A percentile compares a stretch with the other conserved stretches of the same genome.
Conservation (phyloP, 192 early-diverging fungal genomes). For the Coemansia sp. region DNA sequence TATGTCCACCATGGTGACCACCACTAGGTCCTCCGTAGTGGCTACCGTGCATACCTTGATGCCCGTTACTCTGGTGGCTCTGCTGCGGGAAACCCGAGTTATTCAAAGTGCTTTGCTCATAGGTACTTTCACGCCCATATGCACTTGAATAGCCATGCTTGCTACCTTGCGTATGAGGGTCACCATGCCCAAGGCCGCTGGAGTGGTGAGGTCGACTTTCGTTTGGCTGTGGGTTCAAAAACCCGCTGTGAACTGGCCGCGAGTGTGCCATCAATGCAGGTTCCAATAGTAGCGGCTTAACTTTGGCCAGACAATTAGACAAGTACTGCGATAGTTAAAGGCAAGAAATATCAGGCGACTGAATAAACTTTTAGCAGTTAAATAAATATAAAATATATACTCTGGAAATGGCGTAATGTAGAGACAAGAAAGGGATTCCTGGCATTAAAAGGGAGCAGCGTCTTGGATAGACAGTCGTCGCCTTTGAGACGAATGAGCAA, state of each 20-base stretch:
- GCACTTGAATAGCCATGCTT: slow-evolving; percentile 1
- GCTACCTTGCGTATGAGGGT: neutral
- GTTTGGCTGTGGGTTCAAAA: slow-evolving; percentile 10
- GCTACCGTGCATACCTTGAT: slow-evolving; percentile 4
- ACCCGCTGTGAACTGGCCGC: slow-evolving; percentile 11
- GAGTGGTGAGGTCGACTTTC: slow-evolving; percentile 8
- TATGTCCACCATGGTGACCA: slow-evolving; percentile 1
- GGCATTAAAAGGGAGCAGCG: neutral
- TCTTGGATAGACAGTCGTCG: neutral
- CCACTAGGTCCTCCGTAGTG: slow-evolving; percentile 7
- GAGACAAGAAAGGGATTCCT: neutral
- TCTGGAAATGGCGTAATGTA: neutral
- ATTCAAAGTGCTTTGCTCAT: neutral
- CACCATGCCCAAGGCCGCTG: neutral
- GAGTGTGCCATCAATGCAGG: slow-evolving; percentile 4
- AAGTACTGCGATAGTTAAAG: neutral
- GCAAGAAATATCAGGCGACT: neutral
- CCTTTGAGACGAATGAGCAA: neutral
- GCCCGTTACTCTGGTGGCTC: slow-evolving; percentile 3
- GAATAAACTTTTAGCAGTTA: slow-evolving; percentile 8
- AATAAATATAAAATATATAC: neutral
- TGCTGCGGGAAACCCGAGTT: slow-evolving; percentile 4
- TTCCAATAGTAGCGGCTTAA: neutral
- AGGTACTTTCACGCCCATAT: neutral
- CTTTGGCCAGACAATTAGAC: neutral